Evolutionary conservation across 805 yeast species (phyloP).

Genomic region (Ogataea angusta): DNA sequence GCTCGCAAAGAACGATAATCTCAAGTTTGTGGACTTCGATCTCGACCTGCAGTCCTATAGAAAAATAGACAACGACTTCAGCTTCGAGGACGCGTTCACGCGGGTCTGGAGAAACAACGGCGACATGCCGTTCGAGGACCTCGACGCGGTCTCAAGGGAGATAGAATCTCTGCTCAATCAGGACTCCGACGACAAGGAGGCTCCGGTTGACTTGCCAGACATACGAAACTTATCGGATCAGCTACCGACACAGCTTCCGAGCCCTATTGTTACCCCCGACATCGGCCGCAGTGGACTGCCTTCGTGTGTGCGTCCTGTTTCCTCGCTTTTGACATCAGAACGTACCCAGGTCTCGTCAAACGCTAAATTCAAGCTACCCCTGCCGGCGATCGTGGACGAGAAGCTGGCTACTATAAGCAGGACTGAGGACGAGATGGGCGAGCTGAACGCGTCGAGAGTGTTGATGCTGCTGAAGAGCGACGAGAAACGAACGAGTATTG

Average conservation of each 20-base stretch:
- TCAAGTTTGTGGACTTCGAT: conserved; percentile 51
- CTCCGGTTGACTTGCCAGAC: not conserved
- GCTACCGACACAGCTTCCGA: conserved; percentile 16
- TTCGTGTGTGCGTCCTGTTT: conserved; percentile 8
- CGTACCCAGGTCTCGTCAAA: not conserved
- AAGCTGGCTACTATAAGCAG: not conserved
- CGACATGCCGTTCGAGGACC: conserved; percentile 16
- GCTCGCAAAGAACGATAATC: conserved; percentile 34
- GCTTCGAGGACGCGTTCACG: conserved; percentile 40
- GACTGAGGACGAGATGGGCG: not conserved
- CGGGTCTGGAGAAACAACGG: conserved; percentile 31
- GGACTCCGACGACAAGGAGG: conserved; percentile 9
- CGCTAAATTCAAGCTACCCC: conserved; percentile 22
- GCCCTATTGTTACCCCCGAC: conserved; percentile 21
- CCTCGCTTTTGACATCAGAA: not conserved
- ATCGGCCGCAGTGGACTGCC: conserved; percentile 1
- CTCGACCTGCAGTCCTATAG: conserved; percentile 58
- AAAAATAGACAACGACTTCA: conserved; percentile 54
- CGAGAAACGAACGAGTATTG: conserved; percentile 20
- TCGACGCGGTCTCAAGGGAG: conserved; percentile 30
- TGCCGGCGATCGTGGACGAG: conserved; percentile 27
- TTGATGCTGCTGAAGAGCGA: conserved; percentile 19
- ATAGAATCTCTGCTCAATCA: conserved; percentile 9
- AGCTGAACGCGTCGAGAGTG: conserved; percentile 12
- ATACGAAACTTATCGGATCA: not conserved